These are phyloP conservation scores for Cyanodermella asteris DNA, from an alignment of 2,329 filamentous ascomycete genomes.

Conservation along the genomic window DNA sequence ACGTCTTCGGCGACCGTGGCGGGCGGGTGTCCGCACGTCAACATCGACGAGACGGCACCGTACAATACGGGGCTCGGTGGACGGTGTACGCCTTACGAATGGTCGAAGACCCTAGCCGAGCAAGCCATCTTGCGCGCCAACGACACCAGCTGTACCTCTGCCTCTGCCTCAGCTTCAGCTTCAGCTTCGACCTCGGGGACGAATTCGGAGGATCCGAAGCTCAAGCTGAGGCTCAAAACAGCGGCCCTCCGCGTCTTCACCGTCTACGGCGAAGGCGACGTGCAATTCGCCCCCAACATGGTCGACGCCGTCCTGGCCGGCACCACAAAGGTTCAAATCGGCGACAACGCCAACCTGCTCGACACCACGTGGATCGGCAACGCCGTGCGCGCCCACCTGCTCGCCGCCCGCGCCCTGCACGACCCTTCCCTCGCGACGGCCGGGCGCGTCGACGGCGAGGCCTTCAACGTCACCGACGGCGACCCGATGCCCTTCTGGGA, in stretches of 20 bases:
- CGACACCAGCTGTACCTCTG: constrained; percentile 5
- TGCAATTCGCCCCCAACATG: constrained; percentile 14
- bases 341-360: constrained; percentile 29
- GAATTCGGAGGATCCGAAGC: too few relatives aligned
- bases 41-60: constrained; percentile 18
- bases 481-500: constrained; percentile 15
- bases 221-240: constrained; percentile 28
- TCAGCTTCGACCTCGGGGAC: too few relatives aligned
- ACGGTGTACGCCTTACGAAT: constrained; percentile 16
- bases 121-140: constrained; percentile 26
- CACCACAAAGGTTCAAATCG: constrained; percentile 28
- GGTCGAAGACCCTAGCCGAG: constrained; percentile 29
- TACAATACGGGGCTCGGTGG: constrained; percentile 12
- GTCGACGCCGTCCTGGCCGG: constrained; percentile 23
- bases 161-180: background rate
- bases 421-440: constrained; percentile 9
- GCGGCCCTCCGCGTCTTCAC: constrained; percentile 26
- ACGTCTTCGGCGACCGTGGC: constrained; percentile 29
- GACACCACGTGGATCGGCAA: constrained; percentile 32
- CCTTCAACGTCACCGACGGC: constrained; percentile 16
- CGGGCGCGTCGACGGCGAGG: constrained; percentile 20
- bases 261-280: constrained; percentile 27
- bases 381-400: constrained; percentile 28
- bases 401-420: constrained; percentile 25
- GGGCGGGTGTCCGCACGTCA: constrained; percentile 14